Conservation (phyloP, 129 eudicot species). For the Calendula officinalis region DNA sequence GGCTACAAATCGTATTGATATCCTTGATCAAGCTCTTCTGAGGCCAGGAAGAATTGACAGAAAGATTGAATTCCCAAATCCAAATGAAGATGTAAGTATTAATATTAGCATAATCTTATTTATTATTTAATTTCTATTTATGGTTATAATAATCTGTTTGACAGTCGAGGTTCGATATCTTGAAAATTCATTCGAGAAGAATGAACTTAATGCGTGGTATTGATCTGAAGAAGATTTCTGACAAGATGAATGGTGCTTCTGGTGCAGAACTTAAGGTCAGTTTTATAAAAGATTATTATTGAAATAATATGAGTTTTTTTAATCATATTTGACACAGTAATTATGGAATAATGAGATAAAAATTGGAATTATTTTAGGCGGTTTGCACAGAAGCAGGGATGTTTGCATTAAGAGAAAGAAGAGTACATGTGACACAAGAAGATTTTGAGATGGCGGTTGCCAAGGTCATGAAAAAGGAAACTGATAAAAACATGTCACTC, state of each 20-base stretch:
- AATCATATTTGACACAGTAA: not conserved
- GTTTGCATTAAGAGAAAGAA: conserved; percentile 96
- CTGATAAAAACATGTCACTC: conserved; percentile 83
- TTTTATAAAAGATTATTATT: not conserved
- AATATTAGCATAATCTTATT: not conserved
- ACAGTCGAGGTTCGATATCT: conserved; percentile 87
- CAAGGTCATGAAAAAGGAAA: conserved; percentile 94
- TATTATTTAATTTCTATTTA: not conserved
- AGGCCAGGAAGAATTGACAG: conserved; percentile 95
- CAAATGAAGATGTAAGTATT: conserved; percentile 67
- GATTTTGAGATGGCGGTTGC: conserved; percentile 98
- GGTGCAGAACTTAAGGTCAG: conserved; percentile 96
- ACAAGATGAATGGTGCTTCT: conserved; percentile 93
- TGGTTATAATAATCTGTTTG: not conserved
- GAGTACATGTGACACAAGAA: conserved; percentile 90
- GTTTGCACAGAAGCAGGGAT: conserved; percentile 96
- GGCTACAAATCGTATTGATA: conserved; percentile 95
- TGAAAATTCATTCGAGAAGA: conserved; percentile 89
- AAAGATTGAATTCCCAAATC: conserved; percentile 94
- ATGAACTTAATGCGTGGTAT: conserved; percentile 98
- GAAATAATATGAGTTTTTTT: not conserved
- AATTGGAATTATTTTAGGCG: conserved; percentile 37
- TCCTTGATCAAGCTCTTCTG: conserved; percentile 92
- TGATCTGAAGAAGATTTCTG: conserved; percentile 91
- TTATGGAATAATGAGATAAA: not conserved